Base-by-base conservation (phyloP, 495 filamentous ascomycete genomes). In the Hyaloscypha variabilis region DNA sequence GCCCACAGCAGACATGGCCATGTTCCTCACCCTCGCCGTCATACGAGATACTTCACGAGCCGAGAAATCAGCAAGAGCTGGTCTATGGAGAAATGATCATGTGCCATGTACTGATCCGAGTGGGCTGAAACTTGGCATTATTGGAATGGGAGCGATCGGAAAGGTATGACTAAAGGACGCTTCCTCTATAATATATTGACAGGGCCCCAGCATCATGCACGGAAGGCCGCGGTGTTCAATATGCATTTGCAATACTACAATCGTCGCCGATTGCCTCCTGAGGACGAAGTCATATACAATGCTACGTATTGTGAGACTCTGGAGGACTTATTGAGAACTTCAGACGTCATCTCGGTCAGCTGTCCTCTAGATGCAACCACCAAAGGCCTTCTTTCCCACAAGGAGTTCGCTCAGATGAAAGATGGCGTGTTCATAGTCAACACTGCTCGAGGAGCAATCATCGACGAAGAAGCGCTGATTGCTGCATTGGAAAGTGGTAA, bases 121-220 rank as follows among this genome's bases (percentile, higher is more conserved):
- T 60, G 83, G 82, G 30, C 87, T 89, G 70, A 78, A 78, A 25
- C 77, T 91, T 3, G 88, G 88, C n/a, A 86, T 96, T 68, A 84
- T 94, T 67, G 92, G 92, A 0, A 91, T 93, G 83, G 92, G 92
- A 30, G 91, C 91, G 50, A 94, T 94, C 56, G 91, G 90, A 52
- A 67, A 61, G 31, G 64, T 66, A 49, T n/a, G 49, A 8, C 10
- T 25, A 24, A 3, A 3, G 3, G 4, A 13, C n/a, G 19, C 2
- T 19, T 49, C 10, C 53, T 24, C 29, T 10, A 31, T 60, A 25
- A 29, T 34, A 2, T 0, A 46, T 21, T 66, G 19, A 60, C 24
- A 17, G 2, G 8, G 10, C 30, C 23, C 8, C 75, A 88, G 81
- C 86, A 91, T 67, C 82, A 95, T 64, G 85, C 87, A 50, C 84